Evolutionary conservation across 805 yeast species (phyloP), one percentile per base, ranked within the genome.

Genomic region (Ascoidea rubescens): DNA sequence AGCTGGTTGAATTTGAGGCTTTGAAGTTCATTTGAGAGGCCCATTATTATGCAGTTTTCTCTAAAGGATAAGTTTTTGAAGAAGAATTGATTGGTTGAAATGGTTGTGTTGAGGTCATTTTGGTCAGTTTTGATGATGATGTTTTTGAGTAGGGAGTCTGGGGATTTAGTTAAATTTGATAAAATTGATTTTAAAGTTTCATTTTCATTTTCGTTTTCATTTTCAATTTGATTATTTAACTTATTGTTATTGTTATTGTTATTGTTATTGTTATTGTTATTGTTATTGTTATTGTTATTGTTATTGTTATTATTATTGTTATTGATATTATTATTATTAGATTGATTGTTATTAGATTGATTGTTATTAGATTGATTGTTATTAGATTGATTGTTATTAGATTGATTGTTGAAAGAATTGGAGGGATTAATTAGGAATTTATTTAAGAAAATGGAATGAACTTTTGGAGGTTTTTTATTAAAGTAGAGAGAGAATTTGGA

Each of bases 401-500:
- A 8, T 10, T 8, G 8, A 37, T 37, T 37, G 4, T 37, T 37
- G 14, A 60, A 59, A 30, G 61, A 61, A 3, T 57, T 56, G 3
- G 68, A 67, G 28, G 66, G 51, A 16, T 50, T 46, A 3, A 21
- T 21, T 21, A 21, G 28, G 28, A 21, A 21, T 46, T 64, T 64
- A 48, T 58, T 57, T 48, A 66, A 52, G 42, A 69, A 61, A 16
- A 60, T 56, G 7, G 55, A 43, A 56, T 71, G 71, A 12, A 63
- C 56, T 16, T 68, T 63, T 2, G 78, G 72, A 1, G 78, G 74
- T 1, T 67, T 61, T 52, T 70, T 68, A 56, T 69, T 67, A 56
- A 63, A 69, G 21, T 64, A 59, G 49, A 68, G 64, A 16, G 72
- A 64, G 55, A 71, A 73, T 37, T 68, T 68, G 1, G 81, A 72